A percentile compares a stretch with the other conserved stretches of the same genome.
Conservation (phyloP, 768 basidiomycete species). For the Psilocybe cubensis region DNA sequence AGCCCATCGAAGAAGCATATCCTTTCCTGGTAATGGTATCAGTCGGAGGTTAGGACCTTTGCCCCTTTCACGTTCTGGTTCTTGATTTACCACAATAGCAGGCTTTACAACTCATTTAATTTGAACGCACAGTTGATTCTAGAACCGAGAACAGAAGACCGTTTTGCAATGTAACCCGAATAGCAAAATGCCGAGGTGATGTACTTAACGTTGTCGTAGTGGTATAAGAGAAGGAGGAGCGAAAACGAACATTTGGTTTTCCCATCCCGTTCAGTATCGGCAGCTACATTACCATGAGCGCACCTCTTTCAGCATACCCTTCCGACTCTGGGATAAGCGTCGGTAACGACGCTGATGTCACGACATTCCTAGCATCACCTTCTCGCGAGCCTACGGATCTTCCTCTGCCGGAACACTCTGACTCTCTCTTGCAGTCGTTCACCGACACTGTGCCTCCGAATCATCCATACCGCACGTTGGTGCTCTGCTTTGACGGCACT, state of each 20-base stretch:
- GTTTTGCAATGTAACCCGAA: too few species aligned
- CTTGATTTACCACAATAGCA: too few species aligned
- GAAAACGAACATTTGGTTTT: background rate
- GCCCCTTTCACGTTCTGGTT: too few species aligned
- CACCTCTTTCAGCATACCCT: background rate
- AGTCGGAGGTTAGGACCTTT: too few species aligned
- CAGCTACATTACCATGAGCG: background rate
- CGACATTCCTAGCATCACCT: background rate
- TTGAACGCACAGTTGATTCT: too few species aligned
- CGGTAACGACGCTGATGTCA: background rate
- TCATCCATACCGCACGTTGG: conserved; percentile 33
- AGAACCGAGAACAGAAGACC: too few species aligned
- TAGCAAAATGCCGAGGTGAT: background rate
- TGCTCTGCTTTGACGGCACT: conserved; percentile 66
- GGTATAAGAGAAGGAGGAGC: background rate
- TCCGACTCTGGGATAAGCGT: background rate
- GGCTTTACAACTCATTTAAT: too few species aligned
- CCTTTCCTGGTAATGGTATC: too few species aligned
- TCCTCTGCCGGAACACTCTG: background rate
- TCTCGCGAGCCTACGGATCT: too few species aligned
- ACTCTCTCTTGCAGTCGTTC: background rate
- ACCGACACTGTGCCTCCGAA: conserved; percentile 8
- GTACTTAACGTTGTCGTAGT: background rate
- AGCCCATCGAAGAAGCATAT: too few species aligned
- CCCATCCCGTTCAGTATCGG: background rate